Evolutionary conservation across 768 basidiomycete genomes (phyloP).

Genomic region (Trametes punicea): DNA sequence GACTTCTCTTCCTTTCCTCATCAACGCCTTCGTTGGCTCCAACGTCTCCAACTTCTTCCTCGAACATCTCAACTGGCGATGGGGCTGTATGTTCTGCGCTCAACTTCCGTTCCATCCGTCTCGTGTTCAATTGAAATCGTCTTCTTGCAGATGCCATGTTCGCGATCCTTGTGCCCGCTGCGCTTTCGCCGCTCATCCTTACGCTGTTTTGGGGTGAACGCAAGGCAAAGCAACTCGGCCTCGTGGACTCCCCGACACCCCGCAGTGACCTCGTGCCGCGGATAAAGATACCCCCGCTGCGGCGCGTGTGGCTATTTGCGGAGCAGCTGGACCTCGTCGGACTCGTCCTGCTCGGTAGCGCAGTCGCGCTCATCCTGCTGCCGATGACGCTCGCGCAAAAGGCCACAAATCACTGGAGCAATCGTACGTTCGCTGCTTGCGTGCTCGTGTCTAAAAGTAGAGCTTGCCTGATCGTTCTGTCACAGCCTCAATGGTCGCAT

Average conservation of each 20-base stretch:
- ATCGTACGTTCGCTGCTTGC: slow-evolving; percentile 10
- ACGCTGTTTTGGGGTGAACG: slow-evolving; percentile 27
- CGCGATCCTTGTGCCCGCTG: slow-evolving; percentile 24
- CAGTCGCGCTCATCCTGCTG: slow-evolving; percentile 29
- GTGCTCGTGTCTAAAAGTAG: not conserved
- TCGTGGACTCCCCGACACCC: slow-evolving; percentile 4
- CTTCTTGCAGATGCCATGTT: slow-evolving; percentile 30
- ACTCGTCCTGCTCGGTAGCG: slow-evolving; percentile 27
- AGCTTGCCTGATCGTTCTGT: slow-evolving; percentile 14
- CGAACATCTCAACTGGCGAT: slow-evolving; percentile 53
- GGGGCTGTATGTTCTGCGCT: slow-evolving; percentile 49
- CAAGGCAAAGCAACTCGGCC: slow-evolving; percentile 26
- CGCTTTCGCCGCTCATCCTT: slow-evolving; percentile 25
- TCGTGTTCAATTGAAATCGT: too few species aligned
- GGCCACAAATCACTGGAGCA: slow-evolving; percentile 24
- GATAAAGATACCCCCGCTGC: slow-evolving; percentile 27
- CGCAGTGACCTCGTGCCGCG: slow-evolving; percentile 1
- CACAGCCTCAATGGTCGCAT: slow-evolving; percentile 30
- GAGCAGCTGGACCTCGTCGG: slow-evolving; percentile 32
- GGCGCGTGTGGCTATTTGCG: slow-evolving; percentile 29
- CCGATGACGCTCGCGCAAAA: slow-evolving; percentile 29
- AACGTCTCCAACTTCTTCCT: slow-evolving; percentile 48
- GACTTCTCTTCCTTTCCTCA: slow-evolving; percentile 48
- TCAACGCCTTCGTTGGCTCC: slow-evolving; percentile 61
- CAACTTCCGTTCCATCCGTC: slow-evolving; percentile 27